Evolutionary conservation across 2,329 filamentous ascomycete genomes (phyloP), one percentile per base, ranked within the genome.

Genomic region (Botrytis aclada): DNA sequence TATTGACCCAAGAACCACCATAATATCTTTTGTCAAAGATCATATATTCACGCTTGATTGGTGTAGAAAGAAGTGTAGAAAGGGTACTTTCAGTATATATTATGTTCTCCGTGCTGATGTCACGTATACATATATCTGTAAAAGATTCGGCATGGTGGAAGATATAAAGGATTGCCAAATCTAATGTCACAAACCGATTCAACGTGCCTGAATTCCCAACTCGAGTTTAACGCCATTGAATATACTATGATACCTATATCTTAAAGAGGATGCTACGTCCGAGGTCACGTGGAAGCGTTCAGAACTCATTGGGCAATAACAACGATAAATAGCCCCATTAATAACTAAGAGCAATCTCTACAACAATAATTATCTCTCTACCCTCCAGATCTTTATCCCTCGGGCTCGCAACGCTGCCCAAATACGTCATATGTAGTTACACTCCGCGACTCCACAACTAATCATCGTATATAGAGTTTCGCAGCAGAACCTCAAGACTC

Each of bases 211-310:
- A n/a, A 3, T n/a, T n/a, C 8, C 4, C 7, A 7, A 7, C 5
- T n/a, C 25, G 12, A 51, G 0, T 0, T 1, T 51, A 12, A 51
- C 2, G 47, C 1, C 0, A n/a, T n/a, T n/a, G 5, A 7, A 7
- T 14, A n/a, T 16, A 51, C 47, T 14, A 51, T 51, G 4, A n/a
- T 14, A 14, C 25, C 47, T 25, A n/a, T 51, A 6, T n/a, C 12
- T n/a, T n/a, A 25, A 51, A 16, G 25, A n/a, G 10, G 9, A 51
- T 51, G 25, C 12, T n/a, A n/a, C 4, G 0, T 51, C 25, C 1
- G 1, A 51, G 47, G 47, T 51, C 47, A 51, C 25, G 47, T 51
- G 47, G 25, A 51, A 51, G 10, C 0, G 22, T 51, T 51, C 47
- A 51, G 47, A n/a, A 9, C 41, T 18, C 41, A 18, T 43, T 43